phyloP scores from a whole-genome alignment of 257 asterid species.

The Striga asiatica region DNA sequence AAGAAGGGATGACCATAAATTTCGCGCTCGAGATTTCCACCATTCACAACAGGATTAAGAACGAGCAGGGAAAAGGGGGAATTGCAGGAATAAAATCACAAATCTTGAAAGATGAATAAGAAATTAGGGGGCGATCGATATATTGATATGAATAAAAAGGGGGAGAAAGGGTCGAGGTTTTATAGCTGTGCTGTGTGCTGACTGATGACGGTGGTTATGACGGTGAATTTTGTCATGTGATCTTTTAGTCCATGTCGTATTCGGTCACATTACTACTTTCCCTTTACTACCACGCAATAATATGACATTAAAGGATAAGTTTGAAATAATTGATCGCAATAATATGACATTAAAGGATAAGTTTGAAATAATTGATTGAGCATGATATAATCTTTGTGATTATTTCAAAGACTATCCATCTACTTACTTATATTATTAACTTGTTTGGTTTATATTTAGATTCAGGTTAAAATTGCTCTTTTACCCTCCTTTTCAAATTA shows the following conservation, averaged over 20 bases:
- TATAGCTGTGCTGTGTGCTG: conserved; percentile 9
- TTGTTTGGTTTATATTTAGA: no score
- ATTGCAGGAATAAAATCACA: no score
- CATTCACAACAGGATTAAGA: conserved; percentile 41
- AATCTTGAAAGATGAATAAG: no score
- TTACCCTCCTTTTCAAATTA: no score
- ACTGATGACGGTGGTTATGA: conserved; percentile 16
- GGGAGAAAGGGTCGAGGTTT: conserved; percentile 11
- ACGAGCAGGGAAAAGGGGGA: background rate
- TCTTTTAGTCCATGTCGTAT: background rate
- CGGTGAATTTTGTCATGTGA: background rate
- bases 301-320: no score
- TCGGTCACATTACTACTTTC: background rate
- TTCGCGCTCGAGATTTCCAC: conserved; percentile 47
- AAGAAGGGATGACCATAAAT: conserved; percentile 73
- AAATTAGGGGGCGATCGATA: background rate
- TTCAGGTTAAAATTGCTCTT: no score
- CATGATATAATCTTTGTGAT: no score
- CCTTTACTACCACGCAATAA: background rate
- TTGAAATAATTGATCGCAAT: no score
- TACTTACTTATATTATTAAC: no score
- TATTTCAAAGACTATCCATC: no score
- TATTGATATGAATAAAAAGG: background rate
- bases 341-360: no score
- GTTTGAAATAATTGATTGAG: no score